Base-by-base conservation (phyloP, 495 filamentous ascomycete genomes). In the Penicillium goetzii region DNA sequence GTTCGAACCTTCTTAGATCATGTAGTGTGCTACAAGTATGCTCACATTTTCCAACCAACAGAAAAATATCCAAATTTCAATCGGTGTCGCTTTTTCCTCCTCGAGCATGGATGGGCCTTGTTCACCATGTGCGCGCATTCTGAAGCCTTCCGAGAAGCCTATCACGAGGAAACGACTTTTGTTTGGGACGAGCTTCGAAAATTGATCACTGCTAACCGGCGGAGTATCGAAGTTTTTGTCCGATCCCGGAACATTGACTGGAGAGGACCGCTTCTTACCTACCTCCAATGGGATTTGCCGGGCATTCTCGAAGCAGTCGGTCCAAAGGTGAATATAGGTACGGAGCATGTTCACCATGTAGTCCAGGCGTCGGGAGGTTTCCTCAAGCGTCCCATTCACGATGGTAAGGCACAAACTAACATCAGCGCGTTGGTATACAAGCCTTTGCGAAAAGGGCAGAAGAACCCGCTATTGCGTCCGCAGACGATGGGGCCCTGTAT, bases 191-290 rank as follows among this genome's bases (percentile, higher is more conserved):
- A 23, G 5, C 19, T 80, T 9, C 19, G 64, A 10, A n/a, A 54
- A 3, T 26, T 59, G 2, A 69, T 80, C 25, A 23, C 30, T 0
- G 33, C 56, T 1, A 70, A 80, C 15, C 6, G 9, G 0, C 33
- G 57, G 12, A 80, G 78, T 58, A 55, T 80, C 23, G 67, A 76
- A 25, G 25, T 73, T 1, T 79, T 75, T 59, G 74, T 72, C 5
- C 67, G 69, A 10, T 58, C 67, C 10, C 68, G 72, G 33, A 62
- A 60, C 0, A 56, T 80, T 1, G 72, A 75, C 26, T 80, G 76
- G 75, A 62, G 62, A 19, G 67, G 68, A 5, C 62, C 55, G 10
- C 61, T 75, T 15, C 25, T 67, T 14, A 28, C 51, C 15, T 56
- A 74, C 53, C 19, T 57, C 3, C 25, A 64, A 3, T 25, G 59